These are phyloP conservation scores for Fomes fomentarius DNA, from an alignment of 1,284 basidiomycete species.

Conservation along the genomic window DNA sequence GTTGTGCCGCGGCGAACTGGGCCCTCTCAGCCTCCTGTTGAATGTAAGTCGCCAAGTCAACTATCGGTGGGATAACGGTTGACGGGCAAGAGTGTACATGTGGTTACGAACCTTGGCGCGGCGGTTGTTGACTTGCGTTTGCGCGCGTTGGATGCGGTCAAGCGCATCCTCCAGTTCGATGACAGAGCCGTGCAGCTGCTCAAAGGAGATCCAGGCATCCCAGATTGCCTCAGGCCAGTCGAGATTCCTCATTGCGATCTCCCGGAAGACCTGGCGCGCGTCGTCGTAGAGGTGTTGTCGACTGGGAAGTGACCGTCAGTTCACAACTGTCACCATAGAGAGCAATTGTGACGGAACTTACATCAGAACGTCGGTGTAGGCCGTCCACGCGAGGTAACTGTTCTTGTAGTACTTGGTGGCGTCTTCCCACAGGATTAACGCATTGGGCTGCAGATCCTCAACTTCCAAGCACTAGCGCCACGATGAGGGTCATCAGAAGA, in stretches of 20 bases:
- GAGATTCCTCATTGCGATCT: slow-evolving; percentile 67
- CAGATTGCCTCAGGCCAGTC: slow-evolving; percentile 95
- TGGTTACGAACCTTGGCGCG: slow-evolving; percentile 62
- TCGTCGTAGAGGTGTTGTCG: slow-evolving; percentile 59
- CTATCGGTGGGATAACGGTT: neutral
- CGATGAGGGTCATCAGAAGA: too few relatives aligned
- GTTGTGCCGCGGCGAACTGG: slow-evolving; percentile 53
- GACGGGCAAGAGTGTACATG: neutral
- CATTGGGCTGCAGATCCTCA: slow-evolving; percentile 52
- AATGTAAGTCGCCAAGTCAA: neutral
- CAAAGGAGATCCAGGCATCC: slow-evolving; percentile 87
- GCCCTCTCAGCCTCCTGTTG: slow-evolving; percentile 65
- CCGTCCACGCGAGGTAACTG: slow-evolving; percentile 71
- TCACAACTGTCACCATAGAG: neutral
- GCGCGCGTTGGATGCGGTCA: slow-evolving; percentile 69
- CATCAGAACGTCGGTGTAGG: slow-evolving; percentile 71
- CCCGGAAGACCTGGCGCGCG: slow-evolving; percentile 68
- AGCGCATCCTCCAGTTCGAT: slow-evolving; percentile 71
- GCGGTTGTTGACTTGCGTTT: slow-evolving; percentile 61
- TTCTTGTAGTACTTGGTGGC: slow-evolving; percentile 68
- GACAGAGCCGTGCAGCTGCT: slow-evolving; percentile 80
- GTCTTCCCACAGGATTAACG: slow-evolving; percentile 62
- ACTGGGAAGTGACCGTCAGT: slow-evolving; percentile 35
- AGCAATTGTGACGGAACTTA: slow-evolving; percentile 37
- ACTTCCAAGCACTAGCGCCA: slow-evolving; percentile 47